Conservation (phyloP, 23 red algal genomes). For the Gracilariopsis chorda region DNA sequence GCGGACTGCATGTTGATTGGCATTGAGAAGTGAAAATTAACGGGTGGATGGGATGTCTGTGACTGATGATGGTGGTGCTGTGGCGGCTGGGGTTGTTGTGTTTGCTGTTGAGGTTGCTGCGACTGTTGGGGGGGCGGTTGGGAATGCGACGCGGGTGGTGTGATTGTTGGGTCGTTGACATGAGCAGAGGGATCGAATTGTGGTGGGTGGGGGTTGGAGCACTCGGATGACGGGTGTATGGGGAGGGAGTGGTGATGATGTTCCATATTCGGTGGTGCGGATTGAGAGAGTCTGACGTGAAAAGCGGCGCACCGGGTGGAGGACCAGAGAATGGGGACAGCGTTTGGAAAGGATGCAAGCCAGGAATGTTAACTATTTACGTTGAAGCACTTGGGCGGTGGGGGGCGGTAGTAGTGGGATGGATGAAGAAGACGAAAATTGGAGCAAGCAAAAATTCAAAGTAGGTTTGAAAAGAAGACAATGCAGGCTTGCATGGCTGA, state of each 20-base stretch:
- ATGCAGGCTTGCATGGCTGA: conserved; percentile 23
- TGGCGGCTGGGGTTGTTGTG: background rate
- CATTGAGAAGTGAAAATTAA: background rate
- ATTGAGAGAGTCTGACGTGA: too few species aligned
- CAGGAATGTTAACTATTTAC: too few species aligned
- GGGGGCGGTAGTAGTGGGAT: background rate
- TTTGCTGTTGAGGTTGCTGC: background rate
- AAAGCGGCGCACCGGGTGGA: too few species aligned
- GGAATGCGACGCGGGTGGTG: background rate
- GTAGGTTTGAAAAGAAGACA: too few species aligned
- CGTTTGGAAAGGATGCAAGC: too few species aligned
- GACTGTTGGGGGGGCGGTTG: background rate
- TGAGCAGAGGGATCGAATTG: background rate
- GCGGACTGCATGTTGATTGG: conserved; percentile 7
- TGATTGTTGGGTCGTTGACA: background rate
- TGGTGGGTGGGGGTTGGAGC: background rate
- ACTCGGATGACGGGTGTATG: too few species aligned
- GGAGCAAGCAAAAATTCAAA: too few species aligned
- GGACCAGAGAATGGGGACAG: background rate
- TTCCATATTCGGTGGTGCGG: background rate
- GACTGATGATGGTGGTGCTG: background rate
- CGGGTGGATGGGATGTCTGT: background rate
- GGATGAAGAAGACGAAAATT: background rate
- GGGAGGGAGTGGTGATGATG: background rate
- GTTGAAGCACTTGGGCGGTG: too few species aligned